Base-by-base conservation (phyloP, 2,329 filamentous ascomycete genomes). In the Daldinia sp. region DNA sequence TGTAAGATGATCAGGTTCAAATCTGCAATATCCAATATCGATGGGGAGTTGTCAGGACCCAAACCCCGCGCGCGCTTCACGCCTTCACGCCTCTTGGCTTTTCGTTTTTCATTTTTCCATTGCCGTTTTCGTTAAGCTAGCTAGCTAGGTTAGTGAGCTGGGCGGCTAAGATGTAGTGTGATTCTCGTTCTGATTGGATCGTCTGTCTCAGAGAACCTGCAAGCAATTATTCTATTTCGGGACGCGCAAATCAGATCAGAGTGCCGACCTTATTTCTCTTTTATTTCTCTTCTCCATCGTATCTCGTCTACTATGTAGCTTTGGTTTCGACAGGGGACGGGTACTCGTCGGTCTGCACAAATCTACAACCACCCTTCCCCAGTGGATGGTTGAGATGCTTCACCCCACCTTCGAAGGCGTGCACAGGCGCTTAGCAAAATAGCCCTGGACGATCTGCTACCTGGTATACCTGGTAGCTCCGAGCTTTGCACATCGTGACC, bases 91-190 rank as follows among this genome's bases (percentile, higher is more conserved):
- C 11, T 57, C 58, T 58, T 66, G 45, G 59, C 60, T 52, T 51
- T 51, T 47, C 51, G n/a, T n/a, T n/a, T n/a, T n/a, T n/a, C n/a
- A 27, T 45, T 64, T 39, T 52, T 37, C 35, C 19, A 53, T 58
- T 65, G 30, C 63, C 57, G 55, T 58, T 60, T 58, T 58, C 41
- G 57, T 57, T 43, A 69, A 50, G 57, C 58, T 43, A 69, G 53
- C 56, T 55, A 61, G 53, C 54, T 61, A 47, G 9, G 35, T 51
- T n/a, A n/a, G n/a, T n/a, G 51, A 43, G 9, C 58, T 69, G 61
- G 68, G 68, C 68, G 68, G 63, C 67, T 68, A 70, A 51, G 27
- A 67, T 64, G 68, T 63, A 59, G 59, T 72, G 71, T 73, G 71
- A 73, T 72, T 35, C 63, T 55, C 8, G 43, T 9, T 47, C 19